These are phyloP conservation scores for Lentinus brumalis DNA, from an alignment of 768 basidiomycete species.

Conservation along the genomic window DNA sequence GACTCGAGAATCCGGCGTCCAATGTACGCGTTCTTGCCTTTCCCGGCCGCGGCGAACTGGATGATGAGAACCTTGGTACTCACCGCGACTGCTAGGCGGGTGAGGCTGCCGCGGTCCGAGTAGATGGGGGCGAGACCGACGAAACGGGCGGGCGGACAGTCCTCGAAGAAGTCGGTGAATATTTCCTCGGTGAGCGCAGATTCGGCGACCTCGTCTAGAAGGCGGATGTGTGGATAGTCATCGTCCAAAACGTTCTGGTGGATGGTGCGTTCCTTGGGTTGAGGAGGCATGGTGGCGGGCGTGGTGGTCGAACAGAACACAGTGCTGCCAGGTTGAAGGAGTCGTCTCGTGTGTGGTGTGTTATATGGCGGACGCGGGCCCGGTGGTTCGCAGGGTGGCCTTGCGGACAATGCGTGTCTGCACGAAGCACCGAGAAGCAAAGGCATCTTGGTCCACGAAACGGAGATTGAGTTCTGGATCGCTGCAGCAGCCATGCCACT, in stretches of 20 bases:
- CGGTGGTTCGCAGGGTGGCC: slow-evolving; percentile 20
- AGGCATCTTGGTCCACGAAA: slow-evolving; percentile 11
- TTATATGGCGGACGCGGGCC: slow-evolving; percentile 20
- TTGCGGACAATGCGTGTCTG: slow-evolving; percentile 29
- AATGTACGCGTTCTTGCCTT: slow-evolving; percentile 19
- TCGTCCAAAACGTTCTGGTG: slow-evolving; percentile 33
- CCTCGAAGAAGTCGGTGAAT: slow-evolving; percentile 19
- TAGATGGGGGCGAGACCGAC: slow-evolving; percentile 58
- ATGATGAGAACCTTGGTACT: slow-evolving; percentile 28
- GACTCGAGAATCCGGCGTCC: slow-evolving; percentile 38
- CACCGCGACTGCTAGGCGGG: slow-evolving; percentile 49
- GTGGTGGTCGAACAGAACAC: slow-evolving; percentile 14
- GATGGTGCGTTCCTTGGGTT: slow-evolving; percentile 1
- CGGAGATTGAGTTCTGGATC: background rate
- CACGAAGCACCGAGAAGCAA: slow-evolving; percentile 20
- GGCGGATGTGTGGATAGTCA: slow-evolving; percentile 18
- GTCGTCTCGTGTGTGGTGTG: slow-evolving; percentile 31
- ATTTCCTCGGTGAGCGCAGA: slow-evolving; percentile 21
- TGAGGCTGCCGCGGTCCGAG: slow-evolving; percentile 41
- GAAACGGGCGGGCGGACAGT: slow-evolving; percentile 22
- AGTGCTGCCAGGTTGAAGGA: slow-evolving; percentile 22
- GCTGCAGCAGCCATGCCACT: background rate
- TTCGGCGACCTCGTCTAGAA: slow-evolving; percentile 24
- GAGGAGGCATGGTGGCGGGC: slow-evolving; percentile 2
- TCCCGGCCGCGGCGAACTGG: slow-evolving; percentile 24